Evolutionary conservation across 2,329 filamentous ascomycete genomes (phyloP).

Genomic region (Amauroascus niger): DNA sequence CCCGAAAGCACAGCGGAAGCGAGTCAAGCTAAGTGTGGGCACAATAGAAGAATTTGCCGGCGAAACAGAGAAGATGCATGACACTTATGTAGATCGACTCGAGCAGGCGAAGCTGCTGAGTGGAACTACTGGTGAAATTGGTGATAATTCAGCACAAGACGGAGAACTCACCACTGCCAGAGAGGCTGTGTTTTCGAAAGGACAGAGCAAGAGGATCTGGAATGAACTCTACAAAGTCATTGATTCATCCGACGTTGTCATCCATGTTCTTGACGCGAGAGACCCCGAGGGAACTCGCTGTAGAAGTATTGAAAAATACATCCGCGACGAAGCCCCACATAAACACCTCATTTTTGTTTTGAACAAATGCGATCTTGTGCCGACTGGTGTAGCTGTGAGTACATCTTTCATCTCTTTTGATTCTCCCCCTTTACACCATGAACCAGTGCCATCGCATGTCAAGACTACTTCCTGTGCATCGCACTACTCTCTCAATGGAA

Average conservation of each 20-base stretch:
- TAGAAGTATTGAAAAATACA: conserved; percentile 82
- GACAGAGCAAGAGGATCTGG: conserved; percentile 92
- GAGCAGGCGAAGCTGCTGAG: conserved; percentile 70
- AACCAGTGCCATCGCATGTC: conserved; percentile 67
- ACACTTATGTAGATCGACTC: conserved; percentile 67
- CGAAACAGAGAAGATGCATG: conserved; percentile 68
- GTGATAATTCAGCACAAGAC: conserved; percentile 35
- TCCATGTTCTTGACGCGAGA: conserved; percentile 86
- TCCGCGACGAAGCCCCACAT: conserved; percentile 84
- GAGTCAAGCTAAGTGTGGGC: conserved; percentile 77
- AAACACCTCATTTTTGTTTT: conserved; percentile 87
- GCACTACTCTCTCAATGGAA: conserved; percentile 50
- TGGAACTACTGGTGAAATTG: conserved; percentile 52
- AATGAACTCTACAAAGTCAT: conserved; percentile 95
- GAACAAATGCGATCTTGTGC: conserved; percentile 89
- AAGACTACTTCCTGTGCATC: conserved; percentile 55
- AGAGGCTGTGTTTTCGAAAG: conserved; percentile 86
- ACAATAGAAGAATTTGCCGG: conserved; percentile 73
- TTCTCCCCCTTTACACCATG: conserved; percentile 11
- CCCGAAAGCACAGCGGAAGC: conserved; percentile 83
- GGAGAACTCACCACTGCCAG: conserved; percentile 53
- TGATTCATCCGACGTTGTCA: conserved; percentile 87
- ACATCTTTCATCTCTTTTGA: conserved; percentile 8
- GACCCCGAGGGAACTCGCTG: conserved; percentile 87
- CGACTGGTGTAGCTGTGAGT: conserved; percentile 91